Evolutionary conservation across 2,329 filamentous ascomycete genomes (phyloP).

Genomic region (Tolypocladium nubicola): DNA sequence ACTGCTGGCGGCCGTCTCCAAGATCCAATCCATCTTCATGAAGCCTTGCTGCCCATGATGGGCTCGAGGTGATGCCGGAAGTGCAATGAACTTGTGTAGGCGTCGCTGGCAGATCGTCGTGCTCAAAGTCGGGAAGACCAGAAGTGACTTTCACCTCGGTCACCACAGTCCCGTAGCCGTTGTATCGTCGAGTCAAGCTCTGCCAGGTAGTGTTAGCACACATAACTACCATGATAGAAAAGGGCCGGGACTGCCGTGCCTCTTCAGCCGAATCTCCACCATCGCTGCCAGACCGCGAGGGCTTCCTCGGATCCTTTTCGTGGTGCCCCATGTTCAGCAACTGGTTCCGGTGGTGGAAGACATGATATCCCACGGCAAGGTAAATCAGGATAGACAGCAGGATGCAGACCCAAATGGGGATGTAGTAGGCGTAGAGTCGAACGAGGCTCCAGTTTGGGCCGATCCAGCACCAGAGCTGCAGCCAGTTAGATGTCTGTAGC

Average conservation of each 20-base stretch:
- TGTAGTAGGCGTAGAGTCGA: slow-evolving; percentile 49
- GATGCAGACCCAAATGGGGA: slow-evolving; percentile 51
- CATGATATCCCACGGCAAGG: slow-evolving; percentile 44
- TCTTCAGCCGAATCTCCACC: slow-evolving; percentile 22
- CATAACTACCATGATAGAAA: background rate
- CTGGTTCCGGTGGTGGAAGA: slow-evolving; percentile 48
- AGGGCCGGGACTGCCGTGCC: slow-evolving; percentile 9
- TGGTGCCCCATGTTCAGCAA: slow-evolving; percentile 31
- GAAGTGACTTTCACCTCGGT: slow-evolving; percentile 38
- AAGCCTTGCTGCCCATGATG: background rate
- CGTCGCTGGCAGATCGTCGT: slow-evolving; percentile 1
- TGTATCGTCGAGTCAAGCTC: slow-evolving; percentile 15
- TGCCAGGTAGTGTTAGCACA: slow-evolving; percentile 10
- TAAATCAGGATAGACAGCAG: slow-evolving; percentile 44
- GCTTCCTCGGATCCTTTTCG: slow-evolving; percentile 10
- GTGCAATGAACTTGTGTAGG: slow-evolving; percentile 6
- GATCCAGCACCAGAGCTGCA: slow-evolving; percentile 52
- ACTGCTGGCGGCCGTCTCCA: slow-evolving; percentile 9
- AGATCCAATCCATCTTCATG: slow-evolving; percentile 5
- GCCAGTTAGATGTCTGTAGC: background rate
- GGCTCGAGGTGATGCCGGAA: background rate
- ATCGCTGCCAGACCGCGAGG: slow-evolving; percentile 14
- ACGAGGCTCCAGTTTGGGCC: slow-evolving; percentile 40
- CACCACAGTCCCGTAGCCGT: slow-evolving; percentile 35
- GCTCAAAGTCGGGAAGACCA: slow-evolving; percentile 9